phyloP scores from a whole-genome alignment of 2,329 filamentous ascomycete genomes.

The Venturia asperata region DNA sequence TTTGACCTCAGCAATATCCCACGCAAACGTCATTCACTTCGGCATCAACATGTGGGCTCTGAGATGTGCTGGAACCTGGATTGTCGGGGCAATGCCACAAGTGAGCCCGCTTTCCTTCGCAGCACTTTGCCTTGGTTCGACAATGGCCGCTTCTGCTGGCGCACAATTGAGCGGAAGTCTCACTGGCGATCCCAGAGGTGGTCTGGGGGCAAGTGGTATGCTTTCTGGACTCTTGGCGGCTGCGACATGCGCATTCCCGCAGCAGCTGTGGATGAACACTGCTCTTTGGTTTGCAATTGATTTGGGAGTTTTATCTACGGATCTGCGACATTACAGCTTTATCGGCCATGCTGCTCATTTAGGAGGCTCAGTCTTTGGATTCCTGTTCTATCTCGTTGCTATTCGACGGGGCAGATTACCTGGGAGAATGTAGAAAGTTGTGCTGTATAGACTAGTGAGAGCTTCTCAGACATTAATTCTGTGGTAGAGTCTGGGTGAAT shows the following conservation, averaged over 20 bases:
- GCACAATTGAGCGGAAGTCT: not conserved
- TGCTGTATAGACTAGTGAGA: not conserved
- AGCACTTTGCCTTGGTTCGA: slow-evolving; percentile 30
- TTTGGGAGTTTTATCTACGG: slow-evolving; percentile 32
- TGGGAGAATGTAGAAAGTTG: not conserved
- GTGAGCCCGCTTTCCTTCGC: slow-evolving; percentile 27
- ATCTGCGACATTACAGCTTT: slow-evolving; percentile 20
- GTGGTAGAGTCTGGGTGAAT: no score
- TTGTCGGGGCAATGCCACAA: slow-evolving; percentile 27
- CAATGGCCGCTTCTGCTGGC: slow-evolving; percentile 24
- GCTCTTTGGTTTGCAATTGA: slow-evolving; percentile 34
- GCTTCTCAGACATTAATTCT: no score
- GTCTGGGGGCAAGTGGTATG: slow-evolving; percentile 36
- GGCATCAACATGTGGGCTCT: slow-evolving; percentile 38
- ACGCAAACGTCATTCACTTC: slow-evolving; percentile 32
- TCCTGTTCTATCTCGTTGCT: slow-evolving; percentile 26
- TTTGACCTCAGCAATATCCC: slow-evolving; percentile 37
- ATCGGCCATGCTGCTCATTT: slow-evolving; percentile 41
- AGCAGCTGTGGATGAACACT: slow-evolving; percentile 31
- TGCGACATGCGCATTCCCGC: slow-evolving; percentile 35
- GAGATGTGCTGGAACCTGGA: slow-evolving; percentile 31
- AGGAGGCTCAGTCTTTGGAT: slow-evolving; percentile 38
- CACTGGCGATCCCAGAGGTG: slow-evolving; percentile 5
- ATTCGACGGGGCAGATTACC: not conserved
- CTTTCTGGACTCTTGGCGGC: slow-evolving; percentile 36